Percentiles rank a stretch among this genome's conserved stretches.
phyloP scores from a whole-genome alignment of 495 filamentous ascomycete genomes.

The Cladorrhinum samala region DNA sequence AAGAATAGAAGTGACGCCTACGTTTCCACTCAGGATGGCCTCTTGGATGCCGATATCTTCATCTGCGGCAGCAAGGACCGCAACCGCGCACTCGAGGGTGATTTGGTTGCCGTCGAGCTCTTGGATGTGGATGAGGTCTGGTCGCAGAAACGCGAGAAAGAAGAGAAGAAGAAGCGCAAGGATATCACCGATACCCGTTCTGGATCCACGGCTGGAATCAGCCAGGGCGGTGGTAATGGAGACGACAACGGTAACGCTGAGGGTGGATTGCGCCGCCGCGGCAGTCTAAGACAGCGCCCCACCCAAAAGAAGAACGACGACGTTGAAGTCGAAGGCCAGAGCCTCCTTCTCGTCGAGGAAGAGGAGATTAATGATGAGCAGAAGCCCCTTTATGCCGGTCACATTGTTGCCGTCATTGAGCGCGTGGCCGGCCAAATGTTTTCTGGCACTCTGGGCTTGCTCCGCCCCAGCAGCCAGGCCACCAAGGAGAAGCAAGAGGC shows the following conservation, averaged over 20 bases:
- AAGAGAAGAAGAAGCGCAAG: constrained; percentile 99
- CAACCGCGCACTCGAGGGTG: constrained; percentile 91
- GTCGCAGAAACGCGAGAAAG: constrained; percentile 97
- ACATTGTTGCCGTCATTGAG: constrained; percentile 95
- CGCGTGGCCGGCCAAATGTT: constrained; percentile 98
- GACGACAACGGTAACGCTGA: constrained; percentile 62
- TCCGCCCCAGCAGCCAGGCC: constrained; percentile 95
- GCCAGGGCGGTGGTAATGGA: constrained; percentile 59
- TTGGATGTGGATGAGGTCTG: constrained; percentile 98
- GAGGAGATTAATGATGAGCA: constrained; percentile 98
- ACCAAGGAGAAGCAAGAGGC: constrained; percentile 99
- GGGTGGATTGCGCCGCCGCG: constrained; percentile 83
- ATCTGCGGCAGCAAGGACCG: constrained; percentile 98
- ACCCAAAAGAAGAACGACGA: constrained; percentile 99
- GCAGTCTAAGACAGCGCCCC: constrained; percentile 90
- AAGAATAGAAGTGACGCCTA: constrained; percentile 99
- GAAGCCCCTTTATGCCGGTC: constrained; percentile 93
- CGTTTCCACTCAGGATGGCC: constrained; percentile 80
- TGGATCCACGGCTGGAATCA: constrained; percentile 63
- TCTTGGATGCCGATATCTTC: constrained; percentile 95
- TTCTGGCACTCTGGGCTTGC: constrained; percentile 86
- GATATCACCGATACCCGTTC: constrained; percentile 89
- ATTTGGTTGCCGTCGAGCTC: constrained; percentile 90
- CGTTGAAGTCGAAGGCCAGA: constrained; percentile 97
- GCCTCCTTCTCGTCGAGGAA: constrained; percentile 91